A percentile compares a stretch with the other conserved stretches of the same genome.
Conservation (phyloP, 305 asterid species). For the Ilex paraguariensis region DNA sequence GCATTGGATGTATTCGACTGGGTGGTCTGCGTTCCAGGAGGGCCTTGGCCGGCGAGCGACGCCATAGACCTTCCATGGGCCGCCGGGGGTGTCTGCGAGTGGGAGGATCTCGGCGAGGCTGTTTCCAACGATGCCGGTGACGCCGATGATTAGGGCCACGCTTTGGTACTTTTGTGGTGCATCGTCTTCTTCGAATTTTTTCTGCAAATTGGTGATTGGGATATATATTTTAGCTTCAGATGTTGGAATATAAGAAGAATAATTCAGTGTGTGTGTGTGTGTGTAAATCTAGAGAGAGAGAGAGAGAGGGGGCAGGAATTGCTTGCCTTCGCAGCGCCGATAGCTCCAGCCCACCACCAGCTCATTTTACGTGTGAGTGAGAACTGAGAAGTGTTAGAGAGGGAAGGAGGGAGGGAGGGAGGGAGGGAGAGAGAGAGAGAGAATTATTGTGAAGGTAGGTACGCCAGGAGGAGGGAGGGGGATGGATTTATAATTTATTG, state of each 20-base stretch:
- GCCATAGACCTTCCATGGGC: constrained; percentile 8
- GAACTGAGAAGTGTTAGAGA: too few relatives aligned
- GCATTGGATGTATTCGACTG: constrained; percentile 5
- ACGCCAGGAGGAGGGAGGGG: too few relatives aligned
- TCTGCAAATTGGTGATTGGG: background rate
- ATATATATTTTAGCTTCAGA: background rate
- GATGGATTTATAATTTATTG: too few relatives aligned
- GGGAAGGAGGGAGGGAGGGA: too few relatives aligned
- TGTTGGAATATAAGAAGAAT: background rate
- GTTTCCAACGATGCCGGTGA: constrained; percentile 5
- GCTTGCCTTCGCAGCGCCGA: background rate
- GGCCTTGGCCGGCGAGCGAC: constrained; percentile 6
- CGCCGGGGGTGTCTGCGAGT: constrained; percentile 5
- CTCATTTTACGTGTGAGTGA: background rate
- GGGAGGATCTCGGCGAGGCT: constrained; percentile 9
- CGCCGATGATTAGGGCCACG: constrained; percentile 6
- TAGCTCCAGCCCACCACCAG: constrained; percentile 9
- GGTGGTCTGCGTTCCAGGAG: constrained; percentile 4
- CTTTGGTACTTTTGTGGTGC: background rate
- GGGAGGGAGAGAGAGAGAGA: too few relatives aligned
- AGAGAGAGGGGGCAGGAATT: background rate
- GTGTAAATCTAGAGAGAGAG: too few relatives aligned
- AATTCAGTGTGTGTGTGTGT: too few relatives aligned
- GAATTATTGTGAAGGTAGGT: too few relatives aligned
- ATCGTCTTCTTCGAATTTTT: constrained; percentile 3